Evolutionary conservation across 2,329 filamentous ascomycete genomes (phyloP), one percentile per base, ranked within the genome.

Genomic region (Lasiodiplodia sp.): DNA sequence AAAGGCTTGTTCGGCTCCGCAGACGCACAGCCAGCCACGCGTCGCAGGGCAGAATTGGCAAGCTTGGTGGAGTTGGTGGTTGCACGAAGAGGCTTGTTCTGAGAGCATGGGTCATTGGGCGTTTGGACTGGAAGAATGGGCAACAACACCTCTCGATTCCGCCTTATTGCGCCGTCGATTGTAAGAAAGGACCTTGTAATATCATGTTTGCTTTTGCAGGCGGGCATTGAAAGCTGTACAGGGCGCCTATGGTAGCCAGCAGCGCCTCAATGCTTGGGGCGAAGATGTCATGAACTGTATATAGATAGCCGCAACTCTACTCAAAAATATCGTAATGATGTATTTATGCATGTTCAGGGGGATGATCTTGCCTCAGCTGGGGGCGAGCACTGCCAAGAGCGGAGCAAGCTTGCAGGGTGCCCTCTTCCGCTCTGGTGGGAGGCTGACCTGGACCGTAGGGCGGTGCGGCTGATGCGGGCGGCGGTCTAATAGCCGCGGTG

Each of bases 61-160:
- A n/a, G 7, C 21, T 56, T 14, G 34, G 21, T 23, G 25, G 23
- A 14, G 51, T 52, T 52, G 47, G 31, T 21, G 14, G 23, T 34
- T n/a, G 55, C 37, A 38, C 18, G 44, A 52, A 31, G 60, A 31
- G 38, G 47, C 31, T 21, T 63, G 21, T 64, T 64, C n/a, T 38
- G 14, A 21, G 28, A 64, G 60, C 47, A 52, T 52, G 16, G 25
- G 60, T 31, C 8, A 7, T 40, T 25, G 12, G 47, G 60, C 60
- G 60, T 64, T 52, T 16, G 31, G 38, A 38, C 12, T 16, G 60
- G 44, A 25, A 64, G n/a, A 28, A 25, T 12, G 47, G 47, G 47
- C 47, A 38, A 52, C 47, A 64, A 31, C 47, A 34, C 28, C 23
- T 28, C 23, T 28, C n/a, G 21, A 25, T 64, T 38, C 18, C 47